Percentiles rank a stretch among this genome's conserved stretches.
Evolutionary conservation across 2,329 filamentous ascomycete species (phyloP).

Genomic region (Aspergillus sp.): DNA sequence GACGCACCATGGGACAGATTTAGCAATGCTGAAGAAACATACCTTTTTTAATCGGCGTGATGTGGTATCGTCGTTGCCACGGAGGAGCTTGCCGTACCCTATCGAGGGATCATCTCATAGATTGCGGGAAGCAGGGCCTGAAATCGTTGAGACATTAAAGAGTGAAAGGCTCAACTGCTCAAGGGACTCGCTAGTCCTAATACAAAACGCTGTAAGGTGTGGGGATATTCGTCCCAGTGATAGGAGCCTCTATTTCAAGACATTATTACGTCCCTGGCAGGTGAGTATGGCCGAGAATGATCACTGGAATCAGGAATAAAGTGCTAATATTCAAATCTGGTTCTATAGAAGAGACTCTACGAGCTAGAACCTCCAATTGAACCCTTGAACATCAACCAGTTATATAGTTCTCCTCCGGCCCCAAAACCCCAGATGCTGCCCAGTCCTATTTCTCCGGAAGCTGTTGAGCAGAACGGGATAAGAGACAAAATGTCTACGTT

Average conservation of each 20-base stretch:
- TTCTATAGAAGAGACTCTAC: neutral
- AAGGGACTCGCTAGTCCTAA: constrained; percentile 12
- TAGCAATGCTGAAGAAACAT: constrained; percentile 30
- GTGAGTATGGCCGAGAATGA: constrained; percentile 12
- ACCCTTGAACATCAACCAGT: constrained; percentile 2
- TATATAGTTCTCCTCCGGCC: neutral
- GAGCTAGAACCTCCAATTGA: neutral
- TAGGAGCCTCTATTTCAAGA: constrained; percentile 14
- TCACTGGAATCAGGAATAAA: neutral
- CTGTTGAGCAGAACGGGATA: neutral
- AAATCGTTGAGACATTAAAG: constrained; percentile 3
- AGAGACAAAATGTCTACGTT: too few relatives aligned
- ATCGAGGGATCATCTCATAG: too few relatives aligned
- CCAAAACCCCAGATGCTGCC: constrained; percentile 7
- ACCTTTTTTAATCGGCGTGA: constrained; percentile 1
- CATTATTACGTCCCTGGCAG: constrained; percentile 8
- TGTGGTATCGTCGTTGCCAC: neutral
- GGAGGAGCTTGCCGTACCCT: neutral
- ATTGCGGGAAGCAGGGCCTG: neutral
- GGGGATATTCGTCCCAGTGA: constrained; percentile 16
- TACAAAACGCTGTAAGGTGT: constrained; percentile 22
- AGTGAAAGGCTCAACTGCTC: constrained; percentile 21
- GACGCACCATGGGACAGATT: constrained; percentile 37
- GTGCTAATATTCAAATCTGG: neutral
- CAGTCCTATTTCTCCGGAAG: constrained; percentile 5